These are phyloP conservation scores for Cladosporium sphaerospermum DNA, from an alignment of 2,329 filamentous ascomycete genomes.

Conservation along the genomic window DNA sequence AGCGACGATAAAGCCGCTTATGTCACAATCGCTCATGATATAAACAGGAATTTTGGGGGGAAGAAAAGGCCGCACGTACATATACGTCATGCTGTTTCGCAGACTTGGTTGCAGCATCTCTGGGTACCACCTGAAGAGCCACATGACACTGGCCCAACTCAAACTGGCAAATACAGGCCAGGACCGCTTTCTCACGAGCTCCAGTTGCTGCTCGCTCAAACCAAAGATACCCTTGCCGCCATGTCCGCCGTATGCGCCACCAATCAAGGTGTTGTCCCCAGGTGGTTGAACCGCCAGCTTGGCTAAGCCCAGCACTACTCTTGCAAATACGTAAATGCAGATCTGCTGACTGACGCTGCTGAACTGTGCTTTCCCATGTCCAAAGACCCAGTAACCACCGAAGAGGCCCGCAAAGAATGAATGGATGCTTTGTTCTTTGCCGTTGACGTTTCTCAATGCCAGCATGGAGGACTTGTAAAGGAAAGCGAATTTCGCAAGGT, in stretches of 20 bases:
- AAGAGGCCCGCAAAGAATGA: constrained; percentile 79
- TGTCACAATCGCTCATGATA: constrained; percentile 6
- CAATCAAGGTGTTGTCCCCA: constrained; percentile 32
- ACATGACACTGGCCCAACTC: constrained; percentile 93
- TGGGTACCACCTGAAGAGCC: constrained; percentile 86
- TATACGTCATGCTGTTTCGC: constrained; percentile 94
- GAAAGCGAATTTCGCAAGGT: constrained; percentile 83
- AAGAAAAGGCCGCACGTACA: constrained; percentile 54
- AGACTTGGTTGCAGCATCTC: constrained; percentile 86
- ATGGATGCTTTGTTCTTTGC: constrained; percentile 67
- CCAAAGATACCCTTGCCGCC: constrained; percentile 38
- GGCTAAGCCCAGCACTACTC: constrained; percentile 77
- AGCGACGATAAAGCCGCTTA: neutral
- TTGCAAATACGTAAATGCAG: constrained; percentile 93
- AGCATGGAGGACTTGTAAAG: constrained; percentile 85
- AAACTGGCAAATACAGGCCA: constrained; percentile 90
- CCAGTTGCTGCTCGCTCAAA: constrained; percentile 34
- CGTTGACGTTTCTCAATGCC: constrained; percentile 52
- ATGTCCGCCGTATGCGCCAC: constrained; percentile 32
- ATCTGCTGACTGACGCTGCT: constrained; percentile 91
- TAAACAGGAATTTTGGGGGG: constrained; percentile 6
- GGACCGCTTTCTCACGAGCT: constrained; percentile 53
- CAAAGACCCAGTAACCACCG: constrained; percentile 91
- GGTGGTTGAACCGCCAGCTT: constrained; percentile 68
- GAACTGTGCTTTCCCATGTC: constrained; percentile 57